Evolutionary conservation across 495 filamentous ascomycete genomes (phyloP), one percentile per base, ranked within the genome.

Genomic region (Annulohypoxylon stygium): DNA sequence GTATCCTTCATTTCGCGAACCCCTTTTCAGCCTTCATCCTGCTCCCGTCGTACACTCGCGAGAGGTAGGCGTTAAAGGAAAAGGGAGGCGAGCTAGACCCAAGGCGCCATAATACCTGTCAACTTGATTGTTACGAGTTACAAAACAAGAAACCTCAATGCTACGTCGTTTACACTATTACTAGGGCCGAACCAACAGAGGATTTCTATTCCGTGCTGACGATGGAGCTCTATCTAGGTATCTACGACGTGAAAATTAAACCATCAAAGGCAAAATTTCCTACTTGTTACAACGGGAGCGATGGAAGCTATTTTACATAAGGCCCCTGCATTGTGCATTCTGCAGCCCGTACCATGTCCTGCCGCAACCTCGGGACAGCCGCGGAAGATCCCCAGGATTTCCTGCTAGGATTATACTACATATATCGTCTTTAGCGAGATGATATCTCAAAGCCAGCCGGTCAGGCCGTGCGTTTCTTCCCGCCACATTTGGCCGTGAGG

Each of bases 181-280:
- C 54, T 14, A 43, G n/a, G 57, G 36, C 36, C 18, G n/a, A 60
- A 60, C 57, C 57, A 60, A 60, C 57, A 43, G 14, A 43, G 57
- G 10, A 60, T 43, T 43, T 37, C 14, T 30, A 34, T 43, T 43
- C 30, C 36, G 34, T 30, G 36, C 20, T 30, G 20, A 43, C 30
- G 54, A 39, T 39, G 18, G n/a, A 39, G 33, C 50, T n/a, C 11
- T 11, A 7, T 11, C 30, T 57, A 8, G 53, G 14, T 1, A 45
- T 16, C 9, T n/a, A 25, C 11, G 10, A 39, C 10, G n/a, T 34
- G 20, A 12, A 59, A 39, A 26, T 55, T 18, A 4, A 37, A 6
- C 5, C 3, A 36, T 57, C 6, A 37, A 12, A 1, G 4, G 14
- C 25, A 20, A 4, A 14, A 36, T 5, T n/a, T n/a, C 37, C 20